Percentiles rank a stretch among this genome's conserved stretches.
Conservation (phyloP, 176 grass and related monocot species). For the Dendrocalamus sinicus region DNA sequence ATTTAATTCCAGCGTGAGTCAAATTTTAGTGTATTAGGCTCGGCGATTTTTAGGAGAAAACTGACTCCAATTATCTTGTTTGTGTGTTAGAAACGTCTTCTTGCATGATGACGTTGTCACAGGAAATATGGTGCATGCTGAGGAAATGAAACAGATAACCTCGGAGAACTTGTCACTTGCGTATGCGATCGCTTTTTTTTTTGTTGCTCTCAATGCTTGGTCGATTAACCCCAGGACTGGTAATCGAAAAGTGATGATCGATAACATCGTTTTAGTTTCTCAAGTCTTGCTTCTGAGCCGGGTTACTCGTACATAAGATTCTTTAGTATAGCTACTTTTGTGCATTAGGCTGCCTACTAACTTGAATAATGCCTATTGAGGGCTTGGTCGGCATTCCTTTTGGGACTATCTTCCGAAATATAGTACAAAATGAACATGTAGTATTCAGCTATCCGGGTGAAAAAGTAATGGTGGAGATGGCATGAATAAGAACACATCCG, state of each 20-base stretch:
- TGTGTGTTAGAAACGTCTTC: no score
- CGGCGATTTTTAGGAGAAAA: no score
- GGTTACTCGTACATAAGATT: neutral
- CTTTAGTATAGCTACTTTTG: slow-evolving; percentile 11
- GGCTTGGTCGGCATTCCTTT: neutral
- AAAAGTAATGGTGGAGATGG: neutral
- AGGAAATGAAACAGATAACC: no score
- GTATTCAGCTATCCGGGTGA: neutral
- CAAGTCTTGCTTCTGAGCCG: neutral
- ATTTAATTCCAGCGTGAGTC: no score
- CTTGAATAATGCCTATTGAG: neutral
- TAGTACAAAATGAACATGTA: neutral
- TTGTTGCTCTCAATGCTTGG: neutral
- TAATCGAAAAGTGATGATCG: neutral
- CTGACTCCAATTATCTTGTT: no score
- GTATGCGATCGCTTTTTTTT: neutral
- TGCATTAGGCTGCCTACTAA: neutral
- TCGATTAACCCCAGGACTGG: neutral
- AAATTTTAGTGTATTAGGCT: no score
- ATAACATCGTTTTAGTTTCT: neutral
- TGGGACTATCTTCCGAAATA: neutral
- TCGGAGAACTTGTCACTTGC: neutral
- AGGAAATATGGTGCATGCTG: no score
- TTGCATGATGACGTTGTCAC: no score
- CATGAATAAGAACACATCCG: neutral